These are phyloP conservation scores for Termitomyces sp. DNA, from an alignment of 768 basidiomycete genomes.

Conservation along the genomic window DNA sequence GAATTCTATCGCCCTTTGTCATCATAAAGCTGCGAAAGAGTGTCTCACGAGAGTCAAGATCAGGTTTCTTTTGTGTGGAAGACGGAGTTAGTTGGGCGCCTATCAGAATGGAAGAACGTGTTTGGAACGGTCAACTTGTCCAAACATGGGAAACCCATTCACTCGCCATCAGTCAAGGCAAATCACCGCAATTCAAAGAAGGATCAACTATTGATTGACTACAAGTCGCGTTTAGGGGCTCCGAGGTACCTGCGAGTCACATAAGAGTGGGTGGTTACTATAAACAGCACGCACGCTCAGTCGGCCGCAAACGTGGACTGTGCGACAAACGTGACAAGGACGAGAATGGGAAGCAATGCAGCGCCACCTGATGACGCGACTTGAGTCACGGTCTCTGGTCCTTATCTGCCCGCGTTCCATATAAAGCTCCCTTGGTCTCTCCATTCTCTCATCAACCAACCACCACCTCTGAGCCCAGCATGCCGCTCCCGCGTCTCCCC, in stretches of 20 bases:
- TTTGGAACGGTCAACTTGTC: background rate
- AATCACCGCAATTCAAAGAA: background rate
- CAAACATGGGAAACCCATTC: background rate
- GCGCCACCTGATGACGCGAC: slow-evolving; percentile 11
- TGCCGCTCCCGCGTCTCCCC: background rate
- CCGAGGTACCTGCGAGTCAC: background rate
- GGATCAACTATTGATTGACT: no score
- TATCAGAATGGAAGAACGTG: background rate
- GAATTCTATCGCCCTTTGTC: background rate
- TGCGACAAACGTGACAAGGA: slow-evolving; percentile 7
- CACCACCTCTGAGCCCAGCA: background rate
- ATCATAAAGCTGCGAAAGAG: background rate
- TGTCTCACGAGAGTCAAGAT: background rate
- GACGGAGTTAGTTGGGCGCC: background rate
- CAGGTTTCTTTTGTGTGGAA: background rate
- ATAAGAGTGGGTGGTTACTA: background rate
- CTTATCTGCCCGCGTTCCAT: background rate
- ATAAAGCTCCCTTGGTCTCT: slow-evolving; percentile 6
- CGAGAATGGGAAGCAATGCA: background rate
- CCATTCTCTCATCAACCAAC: background rate
- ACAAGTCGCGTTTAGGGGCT: background rate
- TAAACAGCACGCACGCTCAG: background rate
- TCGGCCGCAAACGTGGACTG: background rate
- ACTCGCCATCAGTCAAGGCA: background rate
- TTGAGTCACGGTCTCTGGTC: slow-evolving; percentile 9